These are phyloP conservation scores for Pyrrhoderma noxium DNA, from an alignment of 1,284 basidiomycete genomes.

Conservation along the genomic window DNA sequence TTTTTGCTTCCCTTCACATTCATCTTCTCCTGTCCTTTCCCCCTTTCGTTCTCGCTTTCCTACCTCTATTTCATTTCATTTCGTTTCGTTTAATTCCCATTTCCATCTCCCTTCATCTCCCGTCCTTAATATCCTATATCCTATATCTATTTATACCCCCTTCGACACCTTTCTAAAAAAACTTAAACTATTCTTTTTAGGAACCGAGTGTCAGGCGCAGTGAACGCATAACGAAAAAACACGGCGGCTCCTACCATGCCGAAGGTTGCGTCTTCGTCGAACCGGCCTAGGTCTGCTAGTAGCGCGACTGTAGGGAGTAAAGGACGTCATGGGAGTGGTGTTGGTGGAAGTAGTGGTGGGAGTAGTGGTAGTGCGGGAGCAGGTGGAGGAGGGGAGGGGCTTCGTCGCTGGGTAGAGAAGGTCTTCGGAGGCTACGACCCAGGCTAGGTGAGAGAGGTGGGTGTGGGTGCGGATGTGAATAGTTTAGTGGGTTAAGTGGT, in stretches of 20 bases:
- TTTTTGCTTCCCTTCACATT: no score
- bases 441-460: neutral
- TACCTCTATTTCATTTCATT: no score
- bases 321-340: neutral
- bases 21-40: no score
- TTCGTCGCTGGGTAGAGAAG: conserved; percentile 53
- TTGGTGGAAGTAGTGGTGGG: conserved; percentile 22
- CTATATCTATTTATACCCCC: neutral
- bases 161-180: no score
- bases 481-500: no score
- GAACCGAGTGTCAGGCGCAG: conserved; percentile 71
- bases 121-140: no score
- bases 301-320: conserved; percentile 41
- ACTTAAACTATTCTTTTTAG: conserved; percentile 31
- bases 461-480: neutral
- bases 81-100: no score
- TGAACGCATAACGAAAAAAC: conserved; percentile 54
- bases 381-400: conserved; percentile 19
- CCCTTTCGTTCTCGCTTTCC: no score
- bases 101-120: no score
- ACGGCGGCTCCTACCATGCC: conserved; percentile 40
- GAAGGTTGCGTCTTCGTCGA: conserved; percentile 63
- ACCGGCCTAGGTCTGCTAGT: conserved; percentile 55
- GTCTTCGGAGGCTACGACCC: conserved; percentile 48
- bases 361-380: conserved; percentile 16